Evolutionary conservation across 2,329 filamentous ascomycete genomes (phyloP), one percentile per base, ranked within the genome.

Genomic region (Fusarium nelsonii): DNA sequence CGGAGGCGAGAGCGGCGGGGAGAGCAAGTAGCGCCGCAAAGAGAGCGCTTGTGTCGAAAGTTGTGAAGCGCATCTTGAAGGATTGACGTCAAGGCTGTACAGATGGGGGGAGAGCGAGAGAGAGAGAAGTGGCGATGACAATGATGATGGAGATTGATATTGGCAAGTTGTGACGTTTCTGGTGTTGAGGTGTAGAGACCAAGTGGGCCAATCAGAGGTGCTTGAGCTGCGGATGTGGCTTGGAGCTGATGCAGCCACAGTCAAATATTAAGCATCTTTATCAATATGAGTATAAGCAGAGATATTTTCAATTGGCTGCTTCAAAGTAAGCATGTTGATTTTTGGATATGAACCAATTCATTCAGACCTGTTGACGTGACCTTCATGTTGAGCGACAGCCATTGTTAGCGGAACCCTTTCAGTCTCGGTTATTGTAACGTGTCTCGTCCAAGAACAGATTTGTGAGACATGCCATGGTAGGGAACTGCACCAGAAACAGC

Each of bases 21-120:
- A 78, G 71, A 68, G 81, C 74, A 49, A 81, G 75, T 55, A 81
- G 68, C 63, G 81, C 70, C 10, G 68, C 69, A 54, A 81, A 75
- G 53, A 81, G 65, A 63, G 82, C 73, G 68, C 74, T 54, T 23
- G 74, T 61, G 53, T 80, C 64, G 63, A 79, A 57, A 46, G 73
- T 34, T 51, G 78, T 67, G 73, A 79, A 67, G 48, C 74, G 80
- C 80, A 84, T 82, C 39, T 60, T 70, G 45, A 14, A 28, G 16
- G n/a, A 26, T 33, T 37, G 34, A 9, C 34, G 34, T 43, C 18
- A 32, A 30, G 57, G 41, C 30, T 37, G 30, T 30, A 50, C 11
- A 26, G 36, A 26, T 39, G n/a, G 32, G 32, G 34, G 32, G 10
- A 8, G 48, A 39, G 12, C 20, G 12, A 18, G 8, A 28, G 34